phyloP scores from a whole-genome alignment of 2,329 filamentous ascomycete genomes.

The Aspergillus ustus region DNA sequence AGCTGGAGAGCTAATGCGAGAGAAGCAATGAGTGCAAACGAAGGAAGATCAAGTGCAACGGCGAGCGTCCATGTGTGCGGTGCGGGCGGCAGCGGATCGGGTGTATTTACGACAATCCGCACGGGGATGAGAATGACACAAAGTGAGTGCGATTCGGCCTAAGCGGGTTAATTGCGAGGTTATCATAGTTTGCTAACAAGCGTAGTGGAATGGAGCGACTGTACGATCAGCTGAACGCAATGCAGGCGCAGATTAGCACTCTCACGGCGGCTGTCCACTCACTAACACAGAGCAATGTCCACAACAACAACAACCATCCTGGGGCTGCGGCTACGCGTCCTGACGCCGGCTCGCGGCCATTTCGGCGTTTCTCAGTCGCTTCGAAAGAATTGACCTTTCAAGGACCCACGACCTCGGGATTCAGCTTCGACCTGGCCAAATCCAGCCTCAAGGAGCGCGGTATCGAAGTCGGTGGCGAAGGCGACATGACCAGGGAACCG shows the following conservation, averaged over 20 bases:
- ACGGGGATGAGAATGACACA: slow-evolving; percentile 53
- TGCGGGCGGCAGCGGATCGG: slow-evolving; percentile 55
- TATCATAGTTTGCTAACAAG: neutral
- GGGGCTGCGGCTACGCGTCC: neutral
- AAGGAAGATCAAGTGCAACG: slow-evolving; percentile 70
- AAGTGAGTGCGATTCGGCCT: slow-evolving; percentile 5
- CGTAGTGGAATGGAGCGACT: slow-evolving; percentile 28
- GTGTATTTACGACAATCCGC: slow-evolving; percentile 58
- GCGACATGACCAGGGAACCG: slow-evolving; percentile 57
- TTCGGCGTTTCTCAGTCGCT: slow-evolving; percentile 25
- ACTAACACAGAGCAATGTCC: slow-evolving; percentile 57
- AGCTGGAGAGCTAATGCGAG: neutral
- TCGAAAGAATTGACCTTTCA: slow-evolving; percentile 69
- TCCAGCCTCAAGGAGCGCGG: slow-evolving; percentile 85
- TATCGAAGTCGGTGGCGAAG: slow-evolving; percentile 64
- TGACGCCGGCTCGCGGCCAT: slow-evolving; percentile 14
- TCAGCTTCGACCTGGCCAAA: slow-evolving; percentile 83
- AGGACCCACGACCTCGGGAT: slow-evolving; percentile 81
- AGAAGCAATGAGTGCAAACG: slow-evolving; percentile 65
- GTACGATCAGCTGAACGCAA: slow-evolving; percentile 36
- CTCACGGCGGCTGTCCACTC: slow-evolving; percentile 73
- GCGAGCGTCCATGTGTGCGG: slow-evolving; percentile 64
- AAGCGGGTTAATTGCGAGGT: neutral
- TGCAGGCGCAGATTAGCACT: slow-evolving; percentile 72
- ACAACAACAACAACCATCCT: neutral